Percentiles rank a stretch among this genome's conserved stretches.
phyloP scores from a whole-genome alignment of 2,329 filamentous ascomycete genomes.

The Aspergillus thermomutatus region DNA sequence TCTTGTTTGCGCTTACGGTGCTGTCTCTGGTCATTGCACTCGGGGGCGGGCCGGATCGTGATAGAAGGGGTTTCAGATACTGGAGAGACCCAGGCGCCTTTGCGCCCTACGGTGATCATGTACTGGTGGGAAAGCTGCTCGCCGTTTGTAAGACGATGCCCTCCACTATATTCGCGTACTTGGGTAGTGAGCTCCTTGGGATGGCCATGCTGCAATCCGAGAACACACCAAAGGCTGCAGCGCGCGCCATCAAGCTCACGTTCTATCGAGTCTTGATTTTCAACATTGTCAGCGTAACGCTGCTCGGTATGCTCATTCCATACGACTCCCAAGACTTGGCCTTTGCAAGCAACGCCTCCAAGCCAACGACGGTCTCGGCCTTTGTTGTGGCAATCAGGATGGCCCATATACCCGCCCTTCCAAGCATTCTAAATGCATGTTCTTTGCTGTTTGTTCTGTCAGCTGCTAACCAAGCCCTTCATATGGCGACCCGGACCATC shows the following conservation, averaged over 20 bases:
- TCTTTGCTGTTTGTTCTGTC: conserved; percentile 73
- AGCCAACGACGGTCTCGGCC: conserved; percentile 59
- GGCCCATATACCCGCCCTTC: conserved; percentile 61
- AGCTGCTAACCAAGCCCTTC: conserved; percentile 71
- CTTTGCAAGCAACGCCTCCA: conserved; percentile 43
- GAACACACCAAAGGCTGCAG: conserved; percentile 71
- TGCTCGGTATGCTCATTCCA: conserved; percentile 73
- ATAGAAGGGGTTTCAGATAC: conserved; percentile 62
- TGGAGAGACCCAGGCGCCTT: conserved; percentile 61
- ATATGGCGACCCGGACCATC: conserved; percentile 68
- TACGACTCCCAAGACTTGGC: conserved; percentile 60
- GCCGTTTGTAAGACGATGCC: conserved; percentile 68
- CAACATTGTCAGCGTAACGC: conserved; percentile 69
- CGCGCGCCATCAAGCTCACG: conserved; percentile 71
- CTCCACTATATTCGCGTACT: conserved; percentile 73
- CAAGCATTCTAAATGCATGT: conserved; percentile 67
- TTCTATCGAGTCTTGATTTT: conserved; percentile 80
- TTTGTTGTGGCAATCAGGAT: conserved; percentile 69
- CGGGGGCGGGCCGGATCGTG: conserved; percentile 61
- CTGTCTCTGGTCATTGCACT: conserved; percentile 61
- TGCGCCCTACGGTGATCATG: conserved; percentile 36
- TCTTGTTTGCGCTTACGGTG: conserved; percentile 63
- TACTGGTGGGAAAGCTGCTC: conserved; percentile 51
- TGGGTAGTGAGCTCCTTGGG: conserved; percentile 72
- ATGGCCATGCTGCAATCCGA: conserved; percentile 73